phyloP scores from a whole-genome alignment of 148 eudicot genomes.

The Rhododendron simsii region DNA sequence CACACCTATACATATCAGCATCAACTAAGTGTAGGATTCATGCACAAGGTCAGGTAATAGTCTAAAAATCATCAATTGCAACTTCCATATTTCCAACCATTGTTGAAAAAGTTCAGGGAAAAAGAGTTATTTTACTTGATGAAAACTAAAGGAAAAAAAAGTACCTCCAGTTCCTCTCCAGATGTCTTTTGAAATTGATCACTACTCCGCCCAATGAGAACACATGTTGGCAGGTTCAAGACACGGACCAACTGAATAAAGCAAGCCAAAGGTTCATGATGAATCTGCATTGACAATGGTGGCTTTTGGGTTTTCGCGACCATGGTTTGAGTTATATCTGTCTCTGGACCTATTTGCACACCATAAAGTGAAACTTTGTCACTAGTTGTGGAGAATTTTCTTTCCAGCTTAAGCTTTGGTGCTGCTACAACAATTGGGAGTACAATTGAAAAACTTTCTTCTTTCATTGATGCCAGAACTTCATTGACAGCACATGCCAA shows the following conservation, averaged over 20 bases:
- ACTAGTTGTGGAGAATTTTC: slow-evolving; percentile 23
- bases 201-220: slow-evolving; percentile 50
- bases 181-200: slow-evolving; percentile 20
- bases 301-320: slow-evolving; percentile 36
- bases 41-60: background rate
- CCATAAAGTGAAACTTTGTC: slow-evolving; percentile 39
- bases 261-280: slow-evolving; percentile 63
- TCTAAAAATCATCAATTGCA: background rate
- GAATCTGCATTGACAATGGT: slow-evolving; percentile 54
- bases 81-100: background rate
- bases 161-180: slow-evolving; percentile 62
- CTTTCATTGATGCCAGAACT: slow-evolving; percentile 42
- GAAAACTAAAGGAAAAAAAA: background rate
- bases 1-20: background rate
- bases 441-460: slow-evolving; percentile 34
- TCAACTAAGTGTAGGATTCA: background rate
- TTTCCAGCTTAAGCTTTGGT: slow-evolving; percentile 59
- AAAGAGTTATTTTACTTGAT: background rate
- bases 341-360: slow-evolving; percentile 48
- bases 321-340: slow-evolving; percentile 36
- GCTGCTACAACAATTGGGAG: slow-evolving; percentile 54
- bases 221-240: slow-evolving; percentile 46
- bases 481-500: slow-evolving; percentile 69
- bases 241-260: slow-evolving; percentile 58
- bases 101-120: background rate